Evolutionary conservation across 2,329 filamentous ascomycete genomes (phyloP).

Genomic region (Madurella mycetomatis): DNA sequence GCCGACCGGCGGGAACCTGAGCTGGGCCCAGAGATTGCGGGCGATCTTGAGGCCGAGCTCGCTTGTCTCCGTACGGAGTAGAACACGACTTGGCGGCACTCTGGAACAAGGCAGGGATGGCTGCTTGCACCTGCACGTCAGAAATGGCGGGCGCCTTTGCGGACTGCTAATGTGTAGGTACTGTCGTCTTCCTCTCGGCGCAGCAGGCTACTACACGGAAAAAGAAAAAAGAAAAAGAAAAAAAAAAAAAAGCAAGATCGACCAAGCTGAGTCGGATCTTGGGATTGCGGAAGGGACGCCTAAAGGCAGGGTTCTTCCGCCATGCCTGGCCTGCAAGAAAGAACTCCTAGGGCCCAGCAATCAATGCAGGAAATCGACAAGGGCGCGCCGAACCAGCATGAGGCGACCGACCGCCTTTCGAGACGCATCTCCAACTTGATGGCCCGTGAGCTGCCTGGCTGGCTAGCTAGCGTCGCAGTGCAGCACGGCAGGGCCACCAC

Average conservation of each 20-base stretch:
- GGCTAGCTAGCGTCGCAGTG: too few species aligned
- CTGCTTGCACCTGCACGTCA: conserved; percentile 5
- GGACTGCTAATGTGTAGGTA: too few species aligned
- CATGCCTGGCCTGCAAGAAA: conserved; percentile 10
- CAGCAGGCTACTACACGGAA: too few species aligned
- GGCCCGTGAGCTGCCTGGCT: not conserved
- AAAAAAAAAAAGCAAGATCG: too few species aligned
- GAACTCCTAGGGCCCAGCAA: conserved; percentile 2
- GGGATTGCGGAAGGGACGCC: too few species aligned
- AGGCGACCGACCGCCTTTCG: too few species aligned
- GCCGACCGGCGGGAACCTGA: not conserved
- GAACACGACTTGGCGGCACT: not conserved
- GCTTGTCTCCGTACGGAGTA: conserved; percentile 1
- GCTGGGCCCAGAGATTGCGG: conserved; percentile 8
- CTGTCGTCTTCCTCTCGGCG: too few species aligned
- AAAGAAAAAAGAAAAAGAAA: too few species aligned
- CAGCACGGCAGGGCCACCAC: not conserved
- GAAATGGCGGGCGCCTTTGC: too few species aligned
- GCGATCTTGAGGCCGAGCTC: conserved; percentile 3
- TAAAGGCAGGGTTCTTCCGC: not conserved
- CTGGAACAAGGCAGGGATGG: not conserved
- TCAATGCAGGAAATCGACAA: conserved; percentile 17
- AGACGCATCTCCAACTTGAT: not conserved
- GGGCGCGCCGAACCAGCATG: not conserved
- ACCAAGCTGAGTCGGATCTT: too few species aligned